Conservation (phyloP, 371 early-diverging fungal genomes). For the Phascolomyces articulosus region DNA sequence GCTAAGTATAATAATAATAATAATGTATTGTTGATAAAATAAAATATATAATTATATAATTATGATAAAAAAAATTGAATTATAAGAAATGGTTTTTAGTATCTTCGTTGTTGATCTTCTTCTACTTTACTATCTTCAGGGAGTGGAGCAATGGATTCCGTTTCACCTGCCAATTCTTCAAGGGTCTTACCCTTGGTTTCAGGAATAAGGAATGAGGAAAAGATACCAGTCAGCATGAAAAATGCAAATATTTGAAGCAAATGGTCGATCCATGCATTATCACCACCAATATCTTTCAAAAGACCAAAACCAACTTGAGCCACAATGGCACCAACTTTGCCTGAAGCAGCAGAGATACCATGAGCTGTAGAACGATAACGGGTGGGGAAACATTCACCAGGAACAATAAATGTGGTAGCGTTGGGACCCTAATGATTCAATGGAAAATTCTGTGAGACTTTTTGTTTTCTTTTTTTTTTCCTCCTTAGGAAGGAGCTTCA, state of each 20-base stretch:
- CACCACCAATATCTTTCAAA: constrained; percentile 72
- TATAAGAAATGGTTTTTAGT: too few relatives aligned
- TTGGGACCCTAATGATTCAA: constrained; percentile 76
- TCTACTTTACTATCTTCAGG: background rate
- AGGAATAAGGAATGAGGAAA: constrained; percentile 57
- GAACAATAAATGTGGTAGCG: constrained; percentile 82
- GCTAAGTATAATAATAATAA: too few relatives aligned
- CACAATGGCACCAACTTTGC: constrained; percentile 86
- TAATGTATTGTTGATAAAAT: too few relatives aligned
- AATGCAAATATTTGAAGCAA: constrained; percentile 75
- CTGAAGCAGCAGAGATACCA: constrained; percentile 88
- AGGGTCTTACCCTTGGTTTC: constrained; percentile 52
- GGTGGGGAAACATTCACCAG: constrained; percentile 89
- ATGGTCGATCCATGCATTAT: constrained; percentile 65
- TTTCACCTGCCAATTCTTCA: constrained; percentile 46
- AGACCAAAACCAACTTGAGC: constrained; percentile 77
- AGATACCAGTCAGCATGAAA: constrained; percentile 75
- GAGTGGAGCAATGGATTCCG: background rate
- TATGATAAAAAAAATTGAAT: too few relatives aligned
- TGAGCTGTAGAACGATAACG: constrained; percentile 85
- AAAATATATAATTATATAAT: too few relatives aligned
- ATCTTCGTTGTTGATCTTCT: background rate
- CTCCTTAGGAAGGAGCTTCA: background rate
- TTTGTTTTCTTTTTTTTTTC: too few relatives aligned
- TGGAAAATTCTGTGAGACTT: too few relatives aligned